Evolutionary conservation across 345 rosid species (phyloP), one percentile per base, ranked within the genome.

Genomic region (Eucalyptus camaldulensis): DNA sequence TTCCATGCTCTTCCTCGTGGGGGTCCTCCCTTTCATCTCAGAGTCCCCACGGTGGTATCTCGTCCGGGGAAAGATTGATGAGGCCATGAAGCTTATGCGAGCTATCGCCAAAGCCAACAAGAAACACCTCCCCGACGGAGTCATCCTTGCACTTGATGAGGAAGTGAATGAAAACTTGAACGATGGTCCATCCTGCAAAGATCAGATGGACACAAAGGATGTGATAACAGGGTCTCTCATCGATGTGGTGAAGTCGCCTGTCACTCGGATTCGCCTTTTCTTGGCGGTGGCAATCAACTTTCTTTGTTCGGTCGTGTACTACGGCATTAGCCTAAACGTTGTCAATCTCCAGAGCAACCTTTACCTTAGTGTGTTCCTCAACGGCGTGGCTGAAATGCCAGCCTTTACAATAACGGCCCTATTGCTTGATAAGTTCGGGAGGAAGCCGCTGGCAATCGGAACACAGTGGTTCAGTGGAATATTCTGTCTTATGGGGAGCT

Each of bases 31-130:
- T 7, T 97, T 96, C 33, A 65, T 97, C 91, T 91, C 96, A 0
- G 99, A 97, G 91, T 96, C 99, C 29, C 99, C 99, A 2, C 92
- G 99, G 27, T 97, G 99, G 99, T 97, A 95, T 90, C 96, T 96
- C 37, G 96, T 97, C 33, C 97, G 96, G 10, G 97, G 99, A 49
- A 93, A 89, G 92, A 89, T 92, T 54, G 90, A 93, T 1, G 94
- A 96, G 50, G 99, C 98, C 6, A 96, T 94, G 98, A 93, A 93
- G 60, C 43, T 96, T n/a, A 94, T 97, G 99, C 92, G 90, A 7
- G 21, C 37, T 24, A 96, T 97, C 25, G 99, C 99, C 9, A 90
- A 92, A 76, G 89, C 92, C 1, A 96, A 96, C 11, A 95, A 96
- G 8, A 92, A 91, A n/a, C 89, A 90, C 88, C 91, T 97, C 67